Base-by-base conservation (phyloP, 2,329 filamentous ascomycete genomes). In the Fusarium secorum region DNA sequence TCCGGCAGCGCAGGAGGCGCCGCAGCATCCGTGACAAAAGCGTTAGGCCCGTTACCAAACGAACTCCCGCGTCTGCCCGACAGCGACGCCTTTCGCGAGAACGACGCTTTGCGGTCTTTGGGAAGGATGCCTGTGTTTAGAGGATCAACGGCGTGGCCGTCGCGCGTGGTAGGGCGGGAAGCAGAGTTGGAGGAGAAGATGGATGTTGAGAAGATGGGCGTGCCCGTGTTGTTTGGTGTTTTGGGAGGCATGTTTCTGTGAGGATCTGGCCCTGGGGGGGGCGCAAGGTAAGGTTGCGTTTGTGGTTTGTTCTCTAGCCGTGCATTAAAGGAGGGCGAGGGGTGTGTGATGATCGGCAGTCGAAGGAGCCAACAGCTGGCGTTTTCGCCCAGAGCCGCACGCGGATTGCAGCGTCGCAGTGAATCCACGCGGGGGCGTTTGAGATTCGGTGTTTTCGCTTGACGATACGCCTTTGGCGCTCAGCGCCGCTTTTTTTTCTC, bases 1-100 rank as follows among this genome's bases (percentile, higher is more conserved):
- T 87, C 85, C 48, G 86, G 86, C 22, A 88, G 81, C 10, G 85
- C 84, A n/a, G 86, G 85, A 36, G 86, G 87, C 46, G 80, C 81
- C 26, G 83, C 72, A 53, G 81, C 83, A 78, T 86, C 84, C 57
- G 82, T 85, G 51, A 83, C 77, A 68, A 82, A 76, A 70, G 79
- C 77, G 73, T 78, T 78, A 30, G 77, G 72, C 7, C 73, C 71
- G 68, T 78, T 80, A 66, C 83, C 81, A 63, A 81, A 82, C 53
- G 80, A 81, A 63, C 78, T 80, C 57, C 79, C 78, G 49, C 83
- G 80, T 13, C 82, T 80, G 14, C 83, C 81, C 28, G 84, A 84
- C 66, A 88, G 83, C 45, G 87, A 88, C 13, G 86, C 70, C 75
- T 87, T 88, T 73, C 86, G 87, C 60, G 83, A 81, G 75, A 88